These are phyloP conservation scores for Monilinia fructicola DNA, from an alignment of 2,329 filamentous ascomycete species.

Conservation along the genomic window DNA sequence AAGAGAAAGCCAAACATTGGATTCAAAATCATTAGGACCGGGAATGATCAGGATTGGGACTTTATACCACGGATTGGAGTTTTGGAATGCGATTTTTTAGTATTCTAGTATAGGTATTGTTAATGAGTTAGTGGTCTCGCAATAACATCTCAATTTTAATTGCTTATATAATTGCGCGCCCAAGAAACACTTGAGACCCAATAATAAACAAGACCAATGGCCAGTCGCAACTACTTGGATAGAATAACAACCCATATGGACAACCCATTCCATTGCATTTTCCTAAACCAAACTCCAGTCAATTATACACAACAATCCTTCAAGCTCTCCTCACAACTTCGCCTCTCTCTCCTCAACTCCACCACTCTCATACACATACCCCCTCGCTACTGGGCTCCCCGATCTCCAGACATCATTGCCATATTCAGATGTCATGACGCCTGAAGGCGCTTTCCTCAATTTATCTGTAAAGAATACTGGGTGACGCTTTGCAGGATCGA, in stretches of 20 bases:
- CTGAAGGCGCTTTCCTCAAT: slow-evolving; percentile 50
- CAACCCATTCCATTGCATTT: not conserved
- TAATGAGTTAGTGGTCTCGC: not conserved
- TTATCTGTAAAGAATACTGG: slow-evolving; percentile 74
- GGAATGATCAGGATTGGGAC: slow-evolving; percentile 6
- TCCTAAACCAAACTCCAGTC: not conserved
- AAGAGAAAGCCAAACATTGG: not conserved
- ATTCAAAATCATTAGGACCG: not conserved
- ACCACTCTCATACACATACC: slow-evolving; percentile 58
- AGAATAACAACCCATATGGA: not conserved
- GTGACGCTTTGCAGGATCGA: slow-evolving; percentile 60
- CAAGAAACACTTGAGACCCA: not conserved
- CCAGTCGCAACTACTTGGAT: not conserved
- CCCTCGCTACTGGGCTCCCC: slow-evolving; percentile 56
- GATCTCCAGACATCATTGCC: slow-evolving; percentile 29
- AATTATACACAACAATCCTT: not conserved
- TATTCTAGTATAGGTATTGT: not conserved
- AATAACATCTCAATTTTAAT: not conserved
- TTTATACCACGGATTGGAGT: slow-evolving; percentile 28
- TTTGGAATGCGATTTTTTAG: not conserved
- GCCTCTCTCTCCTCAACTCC: slow-evolving; percentile 32
- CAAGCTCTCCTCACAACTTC: slow-evolving; percentile 35
- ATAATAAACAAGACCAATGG: not conserved
- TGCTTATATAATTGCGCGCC: not conserved
- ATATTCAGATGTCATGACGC: slow-evolving; percentile 19